Conservation (phyloP, 2,329 filamentous ascomycete genomes). For the Colletotrichum sp. region DNA sequence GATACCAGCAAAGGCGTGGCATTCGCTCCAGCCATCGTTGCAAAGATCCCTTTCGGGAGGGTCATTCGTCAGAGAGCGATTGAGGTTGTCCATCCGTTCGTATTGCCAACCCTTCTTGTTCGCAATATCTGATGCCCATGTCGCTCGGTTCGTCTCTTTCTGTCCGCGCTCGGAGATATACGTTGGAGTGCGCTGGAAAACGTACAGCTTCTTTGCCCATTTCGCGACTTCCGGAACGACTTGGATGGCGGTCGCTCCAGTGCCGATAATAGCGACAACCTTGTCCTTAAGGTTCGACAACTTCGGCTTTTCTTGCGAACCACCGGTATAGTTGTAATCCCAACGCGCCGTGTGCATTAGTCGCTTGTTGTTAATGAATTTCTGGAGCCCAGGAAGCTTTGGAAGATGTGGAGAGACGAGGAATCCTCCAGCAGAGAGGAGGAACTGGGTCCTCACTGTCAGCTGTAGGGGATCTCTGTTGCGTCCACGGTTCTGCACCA, state of each 20-base stretch:
- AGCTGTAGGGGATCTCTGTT: neutral
- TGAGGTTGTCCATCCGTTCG: conserved; percentile 38
- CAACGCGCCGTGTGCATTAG: conserved; percentile 49
- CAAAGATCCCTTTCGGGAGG: conserved; percentile 41
- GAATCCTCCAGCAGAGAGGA: conserved; percentile 40
- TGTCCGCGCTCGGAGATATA: conserved; percentile 41
- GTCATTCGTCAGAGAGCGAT: conserved; percentile 40
- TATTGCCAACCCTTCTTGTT: conserved; percentile 51
- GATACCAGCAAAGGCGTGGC: conserved; percentile 34
- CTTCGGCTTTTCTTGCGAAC: conserved; percentile 38
- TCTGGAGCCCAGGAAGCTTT: conserved; percentile 19
- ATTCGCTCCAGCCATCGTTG: conserved; percentile 49
- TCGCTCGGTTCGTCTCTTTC: conserved; percentile 37
- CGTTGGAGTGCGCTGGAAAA: conserved; percentile 59
- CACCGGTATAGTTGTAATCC: conserved; percentile 47
- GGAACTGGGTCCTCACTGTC: conserved; percentile 37
- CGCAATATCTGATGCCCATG: conserved; percentile 33
- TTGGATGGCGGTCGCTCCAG: conserved; percentile 52
- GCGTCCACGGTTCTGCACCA: conserved; percentile 25
- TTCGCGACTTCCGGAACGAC: conserved; percentile 47
- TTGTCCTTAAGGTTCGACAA: conserved; percentile 50
- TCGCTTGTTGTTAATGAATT: conserved; percentile 41
- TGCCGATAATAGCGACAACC: conserved; percentile 52
- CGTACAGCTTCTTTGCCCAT: conserved; percentile 52
- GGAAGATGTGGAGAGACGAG: conserved; percentile 31